Conservation (phyloP, 139 green algal species). For the Nannochloris sp. region DNA sequence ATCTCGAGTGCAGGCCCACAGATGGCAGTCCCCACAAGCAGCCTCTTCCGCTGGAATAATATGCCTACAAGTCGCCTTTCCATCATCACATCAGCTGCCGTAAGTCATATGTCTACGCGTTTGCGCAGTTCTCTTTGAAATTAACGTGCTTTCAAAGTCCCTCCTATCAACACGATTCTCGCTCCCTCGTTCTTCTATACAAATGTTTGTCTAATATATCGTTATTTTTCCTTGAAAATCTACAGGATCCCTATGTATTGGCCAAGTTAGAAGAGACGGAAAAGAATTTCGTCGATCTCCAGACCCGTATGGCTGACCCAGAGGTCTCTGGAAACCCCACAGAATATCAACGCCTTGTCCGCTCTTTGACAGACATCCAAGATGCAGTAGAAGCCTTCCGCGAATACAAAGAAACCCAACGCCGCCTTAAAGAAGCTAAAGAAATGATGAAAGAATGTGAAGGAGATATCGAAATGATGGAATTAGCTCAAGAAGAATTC, state of each 20-base stretch:
- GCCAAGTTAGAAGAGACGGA: slow-evolving; percentile 43
- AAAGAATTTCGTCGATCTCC: slow-evolving; percentile 35
- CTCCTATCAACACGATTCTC: too few relatives aligned
- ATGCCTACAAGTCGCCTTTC: too few relatives aligned
- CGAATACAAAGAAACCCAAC: slow-evolving; percentile 43
- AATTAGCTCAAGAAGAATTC: slow-evolving; percentile 66
- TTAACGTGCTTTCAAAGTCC: too few relatives aligned
- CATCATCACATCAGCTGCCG: too few relatives aligned
- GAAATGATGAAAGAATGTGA: slow-evolving; percentile 55
- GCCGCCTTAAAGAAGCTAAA: slow-evolving; percentile 54
- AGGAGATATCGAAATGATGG: slow-evolving; percentile 61
- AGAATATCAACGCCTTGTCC: slow-evolving; percentile 75
- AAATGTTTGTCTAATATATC: too few relatives aligned
- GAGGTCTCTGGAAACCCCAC: slow-evolving; percentile 49
- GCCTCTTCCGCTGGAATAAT: too few relatives aligned
- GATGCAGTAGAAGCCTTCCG: slow-evolving; percentile 46
- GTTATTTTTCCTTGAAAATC: background rate
- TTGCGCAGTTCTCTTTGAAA: too few relatives aligned
- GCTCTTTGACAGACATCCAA: slow-evolving; percentile 65
- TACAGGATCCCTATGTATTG: slow-evolving; percentile 51
- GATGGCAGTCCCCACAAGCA: too few relatives aligned
- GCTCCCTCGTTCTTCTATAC: too few relatives aligned
- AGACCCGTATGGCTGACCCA: slow-evolving; percentile 73
- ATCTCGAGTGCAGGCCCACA: too few relatives aligned
- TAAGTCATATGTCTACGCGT: too few relatives aligned